Percentiles rank a stretch among this genome's conserved stretches.
Evolutionary conservation across 768 basidiomycete genomes (phyloP).

Genomic region (Hypholoma fasciculare): DNA sequence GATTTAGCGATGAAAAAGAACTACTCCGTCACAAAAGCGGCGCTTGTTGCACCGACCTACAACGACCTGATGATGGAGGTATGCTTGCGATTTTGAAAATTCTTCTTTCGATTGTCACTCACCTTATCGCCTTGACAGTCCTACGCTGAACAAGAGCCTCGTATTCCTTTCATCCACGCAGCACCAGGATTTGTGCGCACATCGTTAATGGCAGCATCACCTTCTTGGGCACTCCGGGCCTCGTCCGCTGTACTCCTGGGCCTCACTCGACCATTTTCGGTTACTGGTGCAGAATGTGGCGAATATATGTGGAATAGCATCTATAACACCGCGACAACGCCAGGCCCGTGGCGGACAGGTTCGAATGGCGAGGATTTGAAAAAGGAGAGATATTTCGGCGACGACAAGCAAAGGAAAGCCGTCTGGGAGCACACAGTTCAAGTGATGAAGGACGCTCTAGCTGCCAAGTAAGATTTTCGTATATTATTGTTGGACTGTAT

Average conservation of each 20-base stretch:
- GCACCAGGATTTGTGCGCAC: conserved; percentile 41
- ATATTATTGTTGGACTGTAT: no score
- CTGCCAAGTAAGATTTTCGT: neutral
- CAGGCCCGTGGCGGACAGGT: conserved; percentile 31
- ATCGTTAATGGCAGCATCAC: conserved; percentile 21
- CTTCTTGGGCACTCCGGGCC: conserved; percentile 22
- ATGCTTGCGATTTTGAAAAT: conserved; percentile 2
- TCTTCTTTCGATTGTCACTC: neutral
- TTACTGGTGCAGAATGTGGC: conserved; percentile 26
- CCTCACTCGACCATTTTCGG: conserved; percentile 25
- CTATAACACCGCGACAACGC: conserved; percentile 16
- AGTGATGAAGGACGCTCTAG: conserved; percentile 1
- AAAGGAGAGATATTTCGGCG: conserved; percentile 33
- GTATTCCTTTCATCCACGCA: conserved; percentile 35
- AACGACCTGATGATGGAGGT: conserved; percentile 57
- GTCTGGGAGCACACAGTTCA: conserved; percentile 36
- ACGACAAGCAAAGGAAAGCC: conserved; percentile 32
- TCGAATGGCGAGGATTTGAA: conserved; percentile 36
- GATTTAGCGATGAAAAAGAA: conserved; percentile 51
- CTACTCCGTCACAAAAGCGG: conserved; percentile 35
- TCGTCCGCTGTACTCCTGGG: conserved; percentile 18
- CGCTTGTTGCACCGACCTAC: conserved; percentile 38
- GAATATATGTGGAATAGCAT: conserved; percentile 39
- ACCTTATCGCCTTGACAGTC: conserved; percentile 20
- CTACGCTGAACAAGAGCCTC: conserved; percentile 29